These are phyloP conservation scores for Rhizoclosmatium sp. DNA, from an alignment of 192 early-diverging fungal species.

Conservation along the genomic window DNA sequence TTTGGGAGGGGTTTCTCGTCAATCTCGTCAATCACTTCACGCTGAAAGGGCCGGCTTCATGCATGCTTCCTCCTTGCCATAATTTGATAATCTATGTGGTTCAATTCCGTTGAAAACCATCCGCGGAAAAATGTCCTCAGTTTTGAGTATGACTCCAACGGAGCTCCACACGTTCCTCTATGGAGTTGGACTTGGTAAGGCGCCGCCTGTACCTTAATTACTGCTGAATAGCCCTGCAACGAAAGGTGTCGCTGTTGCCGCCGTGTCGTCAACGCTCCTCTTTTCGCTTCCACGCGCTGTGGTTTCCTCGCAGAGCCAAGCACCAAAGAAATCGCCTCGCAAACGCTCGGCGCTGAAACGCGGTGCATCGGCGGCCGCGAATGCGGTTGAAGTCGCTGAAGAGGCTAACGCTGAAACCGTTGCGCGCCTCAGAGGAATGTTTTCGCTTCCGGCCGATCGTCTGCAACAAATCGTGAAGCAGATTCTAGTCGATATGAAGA, in stretches of 20 bases:
- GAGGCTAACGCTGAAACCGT: background rate
- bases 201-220: background rate
- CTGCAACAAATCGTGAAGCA: conserved; percentile 43
- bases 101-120: no score
- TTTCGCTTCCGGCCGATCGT: conserved; percentile 26
- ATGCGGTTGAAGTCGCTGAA: background rate
- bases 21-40: no score
- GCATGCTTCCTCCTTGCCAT: no score
- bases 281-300: background rate
- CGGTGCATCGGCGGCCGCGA: background rate
- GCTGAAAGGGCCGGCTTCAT: no score
- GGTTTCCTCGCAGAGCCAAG: no score
- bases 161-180: background rate
- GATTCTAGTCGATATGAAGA: conserved; percentile 49
- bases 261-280: background rate
- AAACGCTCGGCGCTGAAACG: no score
- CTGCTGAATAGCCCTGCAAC: background rate
- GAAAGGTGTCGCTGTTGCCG: background rate
- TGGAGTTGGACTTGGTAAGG: background rate
- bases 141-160: background rate
- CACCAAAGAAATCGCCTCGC: no score
- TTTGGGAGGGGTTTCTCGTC: no score
- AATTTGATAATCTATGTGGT: no score
- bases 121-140: background rate
- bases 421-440: conserved; percentile 39